These are phyloP conservation scores for Lagerstroemia speciosa DNA, from an alignment of 345 rosid species.

Conservation along the genomic window DNA sequence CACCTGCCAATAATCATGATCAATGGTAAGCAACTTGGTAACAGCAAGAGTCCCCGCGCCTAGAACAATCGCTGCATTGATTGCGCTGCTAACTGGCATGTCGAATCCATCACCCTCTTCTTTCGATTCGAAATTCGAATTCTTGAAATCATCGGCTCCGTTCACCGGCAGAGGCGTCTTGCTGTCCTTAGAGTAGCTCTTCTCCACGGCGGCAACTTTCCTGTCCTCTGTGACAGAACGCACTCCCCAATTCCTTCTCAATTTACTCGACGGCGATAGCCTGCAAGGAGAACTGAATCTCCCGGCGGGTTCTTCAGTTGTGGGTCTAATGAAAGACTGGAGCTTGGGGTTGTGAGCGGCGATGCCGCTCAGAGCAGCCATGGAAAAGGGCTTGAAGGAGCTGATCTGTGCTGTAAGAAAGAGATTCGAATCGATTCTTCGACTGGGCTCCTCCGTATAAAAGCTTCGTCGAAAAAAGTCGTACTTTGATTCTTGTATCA, in stretches of 20 bases:
- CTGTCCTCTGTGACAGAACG: slow-evolving; percentile 48
- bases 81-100: slow-evolving; percentile 39
- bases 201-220: slow-evolving; percentile 29
- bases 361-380: slow-evolving; percentile 29
- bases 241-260: slow-evolving; percentile 27
- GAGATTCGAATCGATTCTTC: not conserved
- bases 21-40: slow-evolving; percentile 62
- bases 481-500: not conserved
- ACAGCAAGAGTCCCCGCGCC: slow-evolving; percentile 73
- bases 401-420: not conserved
- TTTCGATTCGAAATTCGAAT: slow-evolving; percentile 9
- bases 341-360: slow-evolving; percentile 12
- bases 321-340: slow-evolving; percentile 7
- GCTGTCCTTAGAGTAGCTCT: slow-evolving; percentile 13
- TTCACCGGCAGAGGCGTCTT: slow-evolving; percentile 8
- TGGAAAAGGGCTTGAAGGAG: not conserved
- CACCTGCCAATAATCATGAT: slow-evolving; percentile 97
- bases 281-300: not conserved
- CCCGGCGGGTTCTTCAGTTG: slow-evolving; percentile 7
- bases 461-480: not conserved
- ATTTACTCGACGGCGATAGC: slow-evolving; percentile 7
- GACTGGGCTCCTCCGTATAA: not conserved
- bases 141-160: slow-evolving; percentile 23
- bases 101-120: slow-evolving; percentile 19
- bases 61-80: slow-evolving; percentile 74